phyloP scores from a whole-genome alignment of 1,284 basidiomycete species.

The Ceratorhiza oryzae-sativae region DNA sequence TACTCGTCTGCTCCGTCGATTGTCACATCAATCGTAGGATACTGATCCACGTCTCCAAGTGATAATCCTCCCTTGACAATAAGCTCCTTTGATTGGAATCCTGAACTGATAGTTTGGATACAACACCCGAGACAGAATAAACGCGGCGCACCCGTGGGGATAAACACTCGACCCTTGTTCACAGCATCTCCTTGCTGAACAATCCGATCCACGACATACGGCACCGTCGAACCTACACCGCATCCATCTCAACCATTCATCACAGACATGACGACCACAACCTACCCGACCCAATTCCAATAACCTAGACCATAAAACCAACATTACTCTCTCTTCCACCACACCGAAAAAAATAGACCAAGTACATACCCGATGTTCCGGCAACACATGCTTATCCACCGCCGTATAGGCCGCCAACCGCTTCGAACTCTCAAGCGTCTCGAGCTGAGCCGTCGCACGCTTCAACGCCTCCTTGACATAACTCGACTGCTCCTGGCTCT shows the following conservation, averaged over 20 bases:
- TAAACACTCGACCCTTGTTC: conserved; percentile 85
- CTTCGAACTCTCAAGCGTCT: conserved; percentile 76
- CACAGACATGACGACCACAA: conserved; percentile 55
- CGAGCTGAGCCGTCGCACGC: conserved; percentile 33
- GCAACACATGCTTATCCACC: conserved; percentile 87
- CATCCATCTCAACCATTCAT: background rate
- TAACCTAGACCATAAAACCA: no score
- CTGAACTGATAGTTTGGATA: conserved; percentile 52
- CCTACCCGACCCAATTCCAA: conserved; percentile 87
- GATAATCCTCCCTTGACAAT: conserved; percentile 83
- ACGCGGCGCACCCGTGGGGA: conserved; percentile 75
- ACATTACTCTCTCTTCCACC: background rate
- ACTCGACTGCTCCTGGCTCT: conserved; percentile 1
- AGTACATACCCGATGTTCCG: conserved; percentile 77
- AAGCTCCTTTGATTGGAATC: conserved; percentile 96
- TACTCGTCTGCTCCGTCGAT: conserved; percentile 98
- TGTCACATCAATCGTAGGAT: conserved; percentile 90
- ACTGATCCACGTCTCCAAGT: conserved; percentile 93
- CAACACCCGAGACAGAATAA: background rate
- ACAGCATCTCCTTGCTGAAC: conserved; percentile 79
- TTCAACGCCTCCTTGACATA: conserved; percentile 35
- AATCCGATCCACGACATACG: conserved; percentile 96
- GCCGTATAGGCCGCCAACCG: conserved; percentile 92
- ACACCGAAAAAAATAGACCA: background rate
- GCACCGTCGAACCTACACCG: conserved; percentile 85